A percentile compares a stretch with the other conserved stretches of the same genome.
Evolutionary conservation across 805 yeast species (phyloP).

Genomic region (Candida gorgasii): DNA sequence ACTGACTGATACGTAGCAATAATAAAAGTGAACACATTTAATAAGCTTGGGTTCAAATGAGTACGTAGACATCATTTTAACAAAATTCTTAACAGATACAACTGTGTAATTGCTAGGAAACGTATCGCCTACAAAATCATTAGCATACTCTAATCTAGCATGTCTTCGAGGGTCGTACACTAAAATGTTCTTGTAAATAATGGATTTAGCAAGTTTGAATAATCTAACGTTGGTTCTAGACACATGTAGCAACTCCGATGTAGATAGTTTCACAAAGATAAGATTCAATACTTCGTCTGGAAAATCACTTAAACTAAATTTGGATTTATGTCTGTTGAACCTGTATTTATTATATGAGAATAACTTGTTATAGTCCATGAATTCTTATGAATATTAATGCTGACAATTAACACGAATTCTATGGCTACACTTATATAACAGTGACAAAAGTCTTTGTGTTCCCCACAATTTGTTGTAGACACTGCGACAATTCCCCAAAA

Average conservation of each 20-base stretch:
- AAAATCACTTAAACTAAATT: background rate
- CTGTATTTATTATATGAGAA: constrained; percentile 1
- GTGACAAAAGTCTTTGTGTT: background rate
- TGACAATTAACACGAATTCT: constrained; percentile 10
- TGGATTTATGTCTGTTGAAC: background rate
- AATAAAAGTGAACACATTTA: background rate
- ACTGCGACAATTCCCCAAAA: constrained; percentile 5
- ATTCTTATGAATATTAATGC: constrained; percentile 4
- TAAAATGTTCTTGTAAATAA: background rate
- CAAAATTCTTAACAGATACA: constrained; percentile 1
- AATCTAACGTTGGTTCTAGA: background rate
- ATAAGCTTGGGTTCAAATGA: constrained; percentile 1
- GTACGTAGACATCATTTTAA: background rate
- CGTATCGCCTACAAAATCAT: background rate
- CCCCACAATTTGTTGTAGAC: constrained; percentile 5
- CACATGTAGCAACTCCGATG: background rate
- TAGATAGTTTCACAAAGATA: background rate
- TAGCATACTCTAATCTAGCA: background rate
- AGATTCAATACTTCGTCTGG: constrained; percentile 2
- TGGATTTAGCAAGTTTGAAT: background rate
- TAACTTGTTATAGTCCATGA: constrained; percentile 6
- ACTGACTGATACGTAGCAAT: background rate
- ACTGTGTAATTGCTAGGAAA: background rate
- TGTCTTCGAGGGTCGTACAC: constrained; percentile 1
- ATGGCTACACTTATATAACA: constrained; percentile 3